A percentile compares a stretch with the other conserved stretches of the same genome.
phyloP scores from a whole-genome alignment of 768 basidiomycete genomes.

The Tricholomella constricta region DNA sequence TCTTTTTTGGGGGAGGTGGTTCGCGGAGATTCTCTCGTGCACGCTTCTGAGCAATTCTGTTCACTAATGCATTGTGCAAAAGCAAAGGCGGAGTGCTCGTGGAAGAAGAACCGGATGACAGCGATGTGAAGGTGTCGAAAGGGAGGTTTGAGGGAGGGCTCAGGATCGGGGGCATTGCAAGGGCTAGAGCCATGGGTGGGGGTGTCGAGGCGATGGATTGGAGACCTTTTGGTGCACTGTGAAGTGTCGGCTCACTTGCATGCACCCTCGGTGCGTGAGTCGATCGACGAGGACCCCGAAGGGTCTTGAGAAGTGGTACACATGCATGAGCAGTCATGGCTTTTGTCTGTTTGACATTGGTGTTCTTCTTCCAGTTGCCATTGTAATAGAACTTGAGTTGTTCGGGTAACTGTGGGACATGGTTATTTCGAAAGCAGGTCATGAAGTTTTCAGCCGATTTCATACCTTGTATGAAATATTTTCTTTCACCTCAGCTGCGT shows the following conservation, averaged over 20 bases:
- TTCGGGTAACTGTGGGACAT: background rate
- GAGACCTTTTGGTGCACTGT: background rate
- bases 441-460: background rate
- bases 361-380: constrained; percentile 1
- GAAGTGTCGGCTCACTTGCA: background rate
- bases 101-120: no score
- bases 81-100: background rate
- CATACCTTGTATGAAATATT: constrained; percentile 2
- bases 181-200: no score
- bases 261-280: background rate
- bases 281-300: background rate
- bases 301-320: background rate
- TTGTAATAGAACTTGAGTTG: constrained; percentile 2
- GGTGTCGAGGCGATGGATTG: background rate
- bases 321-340: background rate
- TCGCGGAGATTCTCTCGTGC: background rate
- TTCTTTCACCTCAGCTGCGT: background rate
- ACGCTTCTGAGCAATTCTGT: background rate
- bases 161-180: no score
- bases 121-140: no score
- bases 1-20: background rate
- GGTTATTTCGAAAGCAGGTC: background rate
- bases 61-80: background rate
- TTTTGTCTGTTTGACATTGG: constrained; percentile 3
- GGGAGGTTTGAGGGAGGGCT: no score